Percentiles rank a stretch among this genome's conserved stretches.
Evolutionary conservation across 352 stramenopile species (phyloP).

Genomic region (Globisporangium perplexum): DNA sequence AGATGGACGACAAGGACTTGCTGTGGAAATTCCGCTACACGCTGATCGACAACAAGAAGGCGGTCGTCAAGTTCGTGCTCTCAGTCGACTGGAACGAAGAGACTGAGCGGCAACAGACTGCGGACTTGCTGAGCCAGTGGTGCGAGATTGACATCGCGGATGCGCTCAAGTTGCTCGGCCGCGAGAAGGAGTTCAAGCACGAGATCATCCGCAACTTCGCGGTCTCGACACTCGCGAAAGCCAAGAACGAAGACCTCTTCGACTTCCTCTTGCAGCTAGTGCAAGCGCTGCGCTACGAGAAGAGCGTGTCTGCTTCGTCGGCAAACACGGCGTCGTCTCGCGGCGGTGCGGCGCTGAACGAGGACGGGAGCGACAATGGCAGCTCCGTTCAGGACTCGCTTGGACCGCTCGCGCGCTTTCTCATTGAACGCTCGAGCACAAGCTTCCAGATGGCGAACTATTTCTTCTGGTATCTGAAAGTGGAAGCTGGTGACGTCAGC

Average conservation of each 20-base stretch:
- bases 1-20: conserved; percentile 90
- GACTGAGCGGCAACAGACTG: conserved; percentile 94
- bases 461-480: conserved; percentile 94
- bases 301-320: conserved; percentile 17
- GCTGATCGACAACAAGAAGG: conserved; percentile 92
- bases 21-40: conserved; percentile 97
- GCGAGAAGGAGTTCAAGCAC: conserved; percentile 87
- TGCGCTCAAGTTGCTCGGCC: conserved; percentile 95
- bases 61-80: conserved; percentile 97
- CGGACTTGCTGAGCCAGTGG: conserved; percentile 75
- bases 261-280: conserved; percentile 98
- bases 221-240: conserved; percentile 92
- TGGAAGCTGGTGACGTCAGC: conserved; percentile 66
- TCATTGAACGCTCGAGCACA: conserved; percentile 91
- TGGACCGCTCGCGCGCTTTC: conserved; percentile 88
- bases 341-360: conserved; percentile 14
- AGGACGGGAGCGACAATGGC: conserved; percentile 7
- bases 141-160: conserved; percentile 97
- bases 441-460: conserved; percentile 97
- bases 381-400: conserved; percentile 27
- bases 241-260: conserved; percentile 96
- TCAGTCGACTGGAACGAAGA: conserved; percentile 98
- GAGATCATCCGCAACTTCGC: conserved; percentile 94
- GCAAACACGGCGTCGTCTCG: conserved; percentile 27
- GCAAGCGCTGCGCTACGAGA: conserved; percentile 94